Evolutionary conservation across 192 early-diverging fungal genomes (phyloP), one percentile per base, ranked within the genome.

Genomic region (Thoreauomyces humboldtii): DNA sequence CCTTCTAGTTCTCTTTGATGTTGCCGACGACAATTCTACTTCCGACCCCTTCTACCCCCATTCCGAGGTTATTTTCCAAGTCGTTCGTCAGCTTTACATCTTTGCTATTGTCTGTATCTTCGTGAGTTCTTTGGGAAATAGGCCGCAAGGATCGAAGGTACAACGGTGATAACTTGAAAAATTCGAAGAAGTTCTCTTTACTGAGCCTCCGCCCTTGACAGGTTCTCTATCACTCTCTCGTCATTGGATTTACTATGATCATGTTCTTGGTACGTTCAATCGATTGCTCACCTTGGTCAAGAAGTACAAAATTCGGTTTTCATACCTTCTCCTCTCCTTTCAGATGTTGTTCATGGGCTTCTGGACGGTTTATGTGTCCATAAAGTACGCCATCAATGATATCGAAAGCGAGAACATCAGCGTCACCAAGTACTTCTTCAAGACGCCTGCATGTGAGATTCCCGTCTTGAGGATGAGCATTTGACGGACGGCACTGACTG

Each of bases 241-340:
- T 91, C 57, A 66, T 86, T 0, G 78, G 93, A 50, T 97, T 93
- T 74, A 86, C 88, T 7, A 48, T 92, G 37, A 76, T 95, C 54
- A 95, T 93, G 91, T 37, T 75, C 17, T 71, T 86, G 44, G n/a
- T n/a, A n/a, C n/a, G n/a, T n/a, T n/a, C n/a, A n/a, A n/a, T n/a
- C n/a, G n/a, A 86, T 92, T 75, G 67, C 87, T 0, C 85, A 85
- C 64, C 75, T 84, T 17, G n/a, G n/a, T n/a, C n/a, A n/a, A n/a
- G n/a, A n/a, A n/a, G n/a, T n/a, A n/a, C n/a, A n/a, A n/a, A n/a
- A n/a, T n/a, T n/a, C n/a, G n/a, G n/a, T n/a, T n/a, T n/a, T n/a
- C n/a, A n/a, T n/a, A n/a, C n/a, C n/a, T n/a, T n/a, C n/a, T n/a
- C n/a, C n/a, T n/a, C n/a, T n/a, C n/a, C n/a, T n/a, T n/a, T n/a